A percentile compares a stretch with the other conserved stretches of the same genome.
These are phyloP conservation scores for Sinapis alba DNA, from an alignment of 441 rosid species.

Conservation along the genomic window DNA sequence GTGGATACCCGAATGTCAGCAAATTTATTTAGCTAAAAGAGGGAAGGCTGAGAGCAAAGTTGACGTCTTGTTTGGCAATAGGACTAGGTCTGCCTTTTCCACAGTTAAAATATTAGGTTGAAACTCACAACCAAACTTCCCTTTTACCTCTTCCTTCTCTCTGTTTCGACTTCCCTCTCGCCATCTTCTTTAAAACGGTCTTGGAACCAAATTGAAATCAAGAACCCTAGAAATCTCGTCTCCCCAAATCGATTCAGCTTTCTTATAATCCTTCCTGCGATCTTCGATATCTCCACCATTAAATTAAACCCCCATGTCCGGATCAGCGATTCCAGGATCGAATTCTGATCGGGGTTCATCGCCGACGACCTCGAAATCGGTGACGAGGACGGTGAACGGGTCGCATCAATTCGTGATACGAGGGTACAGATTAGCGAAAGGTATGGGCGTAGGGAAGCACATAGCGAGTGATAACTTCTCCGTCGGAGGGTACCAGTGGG, in stretches of 20 bases:
- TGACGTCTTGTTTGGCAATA: neutral
- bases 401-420: conserved; percentile 70
- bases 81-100: neutral
- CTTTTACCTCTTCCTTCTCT: neutral
- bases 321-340: conserved; percentile 20
- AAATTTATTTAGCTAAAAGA: too few species aligned
- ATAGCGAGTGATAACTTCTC: conserved; percentile 65
- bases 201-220: conserved; percentile 8
- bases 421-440: conserved; percentile 73
- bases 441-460: conserved; percentile 72
- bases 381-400: conserved; percentile 72
- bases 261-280: neutral
- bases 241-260: neutral
- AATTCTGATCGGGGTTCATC: conserved; percentile 45
- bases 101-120: neutral
- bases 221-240: conserved; percentile 33
- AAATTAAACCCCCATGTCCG: conserved; percentile 20
- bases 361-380: conserved; percentile 55
- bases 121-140: conserved; percentile 23
- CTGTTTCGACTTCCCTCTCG: conserved; percentile 23
- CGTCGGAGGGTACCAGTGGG: conserved; percentile 81
- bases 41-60: neutral
- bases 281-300: neutral
- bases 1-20: too few species aligned
- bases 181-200: conserved; percentile 20